Conservation (phyloP, 108 stramenopile species). For the Skeletonema grethae region DNA sequence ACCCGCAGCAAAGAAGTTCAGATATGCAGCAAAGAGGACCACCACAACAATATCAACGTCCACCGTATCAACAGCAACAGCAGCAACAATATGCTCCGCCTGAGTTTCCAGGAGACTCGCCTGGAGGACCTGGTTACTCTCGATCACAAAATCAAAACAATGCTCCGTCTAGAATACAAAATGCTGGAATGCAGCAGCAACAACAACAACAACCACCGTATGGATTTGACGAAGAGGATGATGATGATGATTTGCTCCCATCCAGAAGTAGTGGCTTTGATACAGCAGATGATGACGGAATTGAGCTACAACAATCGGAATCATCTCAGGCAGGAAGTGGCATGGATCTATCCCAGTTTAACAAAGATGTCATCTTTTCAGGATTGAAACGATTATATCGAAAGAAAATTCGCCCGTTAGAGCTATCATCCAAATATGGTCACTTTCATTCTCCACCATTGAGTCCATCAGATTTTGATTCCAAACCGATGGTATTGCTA, state of each 20-base stretch:
- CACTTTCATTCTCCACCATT: conserved; percentile 97
- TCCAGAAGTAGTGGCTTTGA: background rate
- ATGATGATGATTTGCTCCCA: conserved; percentile 27
- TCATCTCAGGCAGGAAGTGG: conserved; percentile 7
- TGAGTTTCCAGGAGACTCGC: conserved; percentile 22
- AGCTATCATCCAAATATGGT: conserved; percentile 88
- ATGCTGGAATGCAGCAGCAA: conserved; percentile 9
- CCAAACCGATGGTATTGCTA: conserved; percentile 95
- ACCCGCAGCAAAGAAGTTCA: background rate
- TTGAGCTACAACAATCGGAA: conserved; percentile 1
- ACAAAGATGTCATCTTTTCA: conserved; percentile 84
- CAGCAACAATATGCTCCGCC: conserved; percentile 19
- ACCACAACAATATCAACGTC: conserved; percentile 12
- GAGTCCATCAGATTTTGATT: conserved; percentile 96
- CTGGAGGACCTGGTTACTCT: background rate
- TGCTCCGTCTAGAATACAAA: conserved; percentile 14
- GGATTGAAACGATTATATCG: conserved; percentile 80
- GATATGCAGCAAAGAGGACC: conserved; percentile 1
- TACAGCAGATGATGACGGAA: conserved; percentile 5
- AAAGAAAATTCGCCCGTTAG: conserved; percentile 88
- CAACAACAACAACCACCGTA: conserved; percentile 3
- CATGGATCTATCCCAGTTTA: conserved; percentile 72
- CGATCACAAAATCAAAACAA: background rate
- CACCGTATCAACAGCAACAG: conserved; percentile 25
- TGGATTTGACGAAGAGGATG: conserved; percentile 16